phyloP scores from a whole-genome alignment of 164 flowering plant species.

The Protea cynaroides region DNA sequence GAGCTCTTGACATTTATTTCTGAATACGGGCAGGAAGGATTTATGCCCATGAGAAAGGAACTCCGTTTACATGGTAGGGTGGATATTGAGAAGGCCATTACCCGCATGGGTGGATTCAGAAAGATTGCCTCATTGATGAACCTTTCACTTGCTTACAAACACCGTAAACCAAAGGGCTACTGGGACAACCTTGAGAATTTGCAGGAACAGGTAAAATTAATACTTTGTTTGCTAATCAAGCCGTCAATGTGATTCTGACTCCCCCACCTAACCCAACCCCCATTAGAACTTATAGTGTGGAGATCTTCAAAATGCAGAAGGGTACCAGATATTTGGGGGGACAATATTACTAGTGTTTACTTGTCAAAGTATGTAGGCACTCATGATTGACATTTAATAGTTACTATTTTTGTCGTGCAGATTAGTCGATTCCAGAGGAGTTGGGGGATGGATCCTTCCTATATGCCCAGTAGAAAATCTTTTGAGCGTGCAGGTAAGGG shows the following conservation, averaged over 20 bases:
- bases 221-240: neutral
- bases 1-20: constrained; percentile 67
- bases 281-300: no score
- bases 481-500: constrained; percentile 87
- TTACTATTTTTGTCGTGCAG: constrained; percentile 27
- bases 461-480: constrained; percentile 89
- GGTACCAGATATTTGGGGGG: no score
- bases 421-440: constrained; percentile 66
- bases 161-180: constrained; percentile 90
- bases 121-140: constrained; percentile 74
- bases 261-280: no score
- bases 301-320: no score
- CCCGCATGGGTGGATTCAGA: constrained; percentile 91
- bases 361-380: neutral
- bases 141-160: constrained; percentile 90
- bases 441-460: constrained; percentile 91
- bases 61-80: constrained; percentile 82
- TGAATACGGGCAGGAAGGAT: constrained; percentile 86
- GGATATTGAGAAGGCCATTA: constrained; percentile 93
- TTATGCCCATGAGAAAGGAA: constrained; percentile 98
- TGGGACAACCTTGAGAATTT: constrained; percentile 90
- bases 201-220: constrained; percentile 63
- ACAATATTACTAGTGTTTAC: no score
- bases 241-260: neutral
- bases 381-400: neutral